phyloP scores from a whole-genome alignment of 495 filamentous ascomycete species.

The Cenococcum geophilum region DNA sequence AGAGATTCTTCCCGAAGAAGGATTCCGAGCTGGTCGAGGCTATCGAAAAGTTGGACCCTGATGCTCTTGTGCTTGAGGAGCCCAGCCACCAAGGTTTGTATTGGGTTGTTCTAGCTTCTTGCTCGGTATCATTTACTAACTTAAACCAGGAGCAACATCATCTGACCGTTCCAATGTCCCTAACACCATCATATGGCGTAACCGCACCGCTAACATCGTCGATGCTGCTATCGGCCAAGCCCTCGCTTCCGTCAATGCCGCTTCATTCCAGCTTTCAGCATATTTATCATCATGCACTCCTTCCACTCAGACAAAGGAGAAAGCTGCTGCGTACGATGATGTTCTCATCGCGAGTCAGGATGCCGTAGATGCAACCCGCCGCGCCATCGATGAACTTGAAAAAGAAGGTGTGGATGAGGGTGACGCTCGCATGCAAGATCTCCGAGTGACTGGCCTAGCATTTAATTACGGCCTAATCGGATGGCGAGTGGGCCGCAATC shows the following conservation, averaged over 20 bases:
- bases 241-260: constrained; percentile 52
- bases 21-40: constrained; percentile 56
- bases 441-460: constrained; percentile 86
- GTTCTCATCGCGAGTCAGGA: constrained; percentile 89
- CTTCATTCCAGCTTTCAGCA: constrained; percentile 50
- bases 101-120: neutral
- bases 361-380: constrained; percentile 85
- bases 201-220: constrained; percentile 77
- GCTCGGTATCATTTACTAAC: constrained; percentile 30
- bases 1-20: constrained; percentile 61
- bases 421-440: constrained; percentile 81
- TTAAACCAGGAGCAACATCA: constrained; percentile 23
- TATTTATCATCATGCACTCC: constrained; percentile 54
- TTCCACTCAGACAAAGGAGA: constrained; percentile 47
- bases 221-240: constrained; percentile 83
- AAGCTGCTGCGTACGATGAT: constrained; percentile 81
- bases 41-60: constrained; percentile 67
- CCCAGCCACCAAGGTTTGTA: constrained; percentile 42
- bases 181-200: constrained; percentile 80
- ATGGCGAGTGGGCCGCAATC: constrained; percentile 91
- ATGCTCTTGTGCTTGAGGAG: constrained; percentile 56
- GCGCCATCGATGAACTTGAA: constrained; percentile 81
- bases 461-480: constrained; percentile 89
- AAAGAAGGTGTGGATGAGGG: constrained; percentile 77
- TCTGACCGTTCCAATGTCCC: constrained; percentile 43